Percentiles rank a stretch among this genome's conserved stretches.
Evolutionary conservation across 2,329 filamentous ascomycete species (phyloP).

Genomic region (Paecilomyces variotii): DNA sequence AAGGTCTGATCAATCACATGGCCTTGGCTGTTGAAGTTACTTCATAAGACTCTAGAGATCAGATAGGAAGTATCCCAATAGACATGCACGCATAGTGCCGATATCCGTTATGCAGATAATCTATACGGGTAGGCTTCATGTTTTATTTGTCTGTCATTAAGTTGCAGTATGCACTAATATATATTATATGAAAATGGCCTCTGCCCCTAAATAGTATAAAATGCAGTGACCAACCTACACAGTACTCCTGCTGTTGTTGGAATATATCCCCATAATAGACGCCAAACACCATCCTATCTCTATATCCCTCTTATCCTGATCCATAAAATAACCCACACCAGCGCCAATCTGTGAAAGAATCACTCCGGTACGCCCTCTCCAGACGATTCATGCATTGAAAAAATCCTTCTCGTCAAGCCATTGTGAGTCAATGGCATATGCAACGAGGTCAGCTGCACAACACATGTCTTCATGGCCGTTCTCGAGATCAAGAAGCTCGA

Average conservation of each 20-base stretch:
- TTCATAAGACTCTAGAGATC: too few relatives aligned
- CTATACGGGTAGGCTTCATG: too few relatives aligned
- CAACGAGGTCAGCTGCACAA: constrained; percentile 35
- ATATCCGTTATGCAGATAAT: too few relatives aligned
- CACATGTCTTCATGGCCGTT: constrained; percentile 33
- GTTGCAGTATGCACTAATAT: too few relatives aligned
- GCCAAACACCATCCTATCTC: not conserved
- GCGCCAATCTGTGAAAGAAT: not conserved
- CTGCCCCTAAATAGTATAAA: not conserved
- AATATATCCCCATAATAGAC: not conserved
- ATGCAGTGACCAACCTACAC: not conserved
- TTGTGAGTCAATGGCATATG: constrained; percentile 35
- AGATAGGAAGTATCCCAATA: too few relatives aligned
- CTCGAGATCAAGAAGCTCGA: constrained; percentile 30
- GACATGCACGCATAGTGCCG: too few relatives aligned
- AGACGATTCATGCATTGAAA: constrained; percentile 10
- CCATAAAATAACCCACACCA: not conserved
- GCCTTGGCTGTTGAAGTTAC: too few relatives aligned
- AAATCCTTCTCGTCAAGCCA: constrained; percentile 35
- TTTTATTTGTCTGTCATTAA: too few relatives aligned
- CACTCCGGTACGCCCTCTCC: not conserved
- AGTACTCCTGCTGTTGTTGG: not conserved
- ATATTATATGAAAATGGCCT: not conserved
- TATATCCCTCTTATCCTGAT: not conserved
- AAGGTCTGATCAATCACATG: too few relatives aligned